Conservation (phyloP, 2,329 filamentous ascomycete species). For the Stemphylium lycopersici region DNA sequence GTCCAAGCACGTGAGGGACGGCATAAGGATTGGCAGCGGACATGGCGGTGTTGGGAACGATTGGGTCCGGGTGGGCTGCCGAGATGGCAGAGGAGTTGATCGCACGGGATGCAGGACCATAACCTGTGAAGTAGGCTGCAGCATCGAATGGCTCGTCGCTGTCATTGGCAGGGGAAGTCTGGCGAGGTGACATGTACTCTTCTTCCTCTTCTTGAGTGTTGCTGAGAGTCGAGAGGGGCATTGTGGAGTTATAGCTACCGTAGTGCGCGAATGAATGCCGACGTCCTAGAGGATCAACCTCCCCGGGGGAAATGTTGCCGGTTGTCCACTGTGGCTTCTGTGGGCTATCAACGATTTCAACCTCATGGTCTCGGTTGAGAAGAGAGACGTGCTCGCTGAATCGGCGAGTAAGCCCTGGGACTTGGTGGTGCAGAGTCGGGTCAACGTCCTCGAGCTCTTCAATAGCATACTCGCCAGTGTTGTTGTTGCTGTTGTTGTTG, state of each 20-base stretch:
- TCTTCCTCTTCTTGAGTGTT: conserved; percentile 45
- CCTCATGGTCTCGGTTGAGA: conserved; percentile 29
- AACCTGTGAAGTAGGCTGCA: conserved; percentile 47
- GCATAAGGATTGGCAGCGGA: conserved; percentile 42
- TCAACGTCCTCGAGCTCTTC: conserved; percentile 73
- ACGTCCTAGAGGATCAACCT: conserved; percentile 64
- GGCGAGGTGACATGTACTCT: conserved; percentile 30
- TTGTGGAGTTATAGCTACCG: conserved; percentile 31
- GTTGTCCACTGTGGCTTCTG: conserved; percentile 40
- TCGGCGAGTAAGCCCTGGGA: conserved; percentile 38
- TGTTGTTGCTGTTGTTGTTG: conserved; percentile 63
- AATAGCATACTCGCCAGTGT: conserved; percentile 69
- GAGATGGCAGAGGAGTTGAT: conserved; percentile 47
- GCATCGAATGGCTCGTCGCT: conserved; percentile 61
- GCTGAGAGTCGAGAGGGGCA: conserved; percentile 33
- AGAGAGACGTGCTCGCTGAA: conserved; percentile 45
- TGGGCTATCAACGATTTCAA: conserved; percentile 28
- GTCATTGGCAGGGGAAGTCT: conserved; percentile 55
- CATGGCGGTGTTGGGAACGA: conserved; percentile 29
- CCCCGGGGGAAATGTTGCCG: conserved; percentile 30
- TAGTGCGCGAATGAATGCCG: conserved; percentile 74
- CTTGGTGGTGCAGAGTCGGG: conserved; percentile 52
- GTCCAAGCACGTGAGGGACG: conserved; percentile 38
- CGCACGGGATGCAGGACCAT: conserved; percentile 43
- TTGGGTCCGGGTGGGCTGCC: conserved; percentile 44